Conservation (phyloP, 2,329 filamentous ascomycete species). For the Phaeosphaeria sp. region DNA sequence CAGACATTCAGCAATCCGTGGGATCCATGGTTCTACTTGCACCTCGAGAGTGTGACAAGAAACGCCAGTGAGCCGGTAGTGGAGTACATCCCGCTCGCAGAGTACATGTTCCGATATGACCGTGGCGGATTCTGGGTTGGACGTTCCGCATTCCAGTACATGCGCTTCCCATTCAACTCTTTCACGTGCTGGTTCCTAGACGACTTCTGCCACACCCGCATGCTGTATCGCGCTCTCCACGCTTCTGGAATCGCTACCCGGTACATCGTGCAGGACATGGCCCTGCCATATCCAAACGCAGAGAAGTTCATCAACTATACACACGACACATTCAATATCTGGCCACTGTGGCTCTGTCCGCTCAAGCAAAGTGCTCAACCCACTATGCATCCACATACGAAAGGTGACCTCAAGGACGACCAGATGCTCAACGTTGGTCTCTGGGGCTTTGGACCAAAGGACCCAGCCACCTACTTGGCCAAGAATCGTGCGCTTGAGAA, state of each 20-base stretch:
- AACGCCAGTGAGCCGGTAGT: slow-evolving; percentile 40
- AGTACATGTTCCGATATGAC: slow-evolving; percentile 77
- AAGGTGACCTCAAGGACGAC: slow-evolving; percentile 32
- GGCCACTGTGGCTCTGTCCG: slow-evolving; percentile 59
- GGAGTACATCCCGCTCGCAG: slow-evolving; percentile 67
- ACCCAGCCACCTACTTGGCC: slow-evolving; percentile 52
- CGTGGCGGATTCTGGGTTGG: slow-evolving; percentile 74
- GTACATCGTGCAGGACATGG: slow-evolving; percentile 71
- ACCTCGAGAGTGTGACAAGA: slow-evolving; percentile 51
- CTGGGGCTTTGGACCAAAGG: slow-evolving; percentile 74
- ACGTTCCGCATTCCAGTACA: slow-evolving; percentile 68
- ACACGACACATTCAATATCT: slow-evolving; percentile 50
- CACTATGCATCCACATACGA: slow-evolving; percentile 45
- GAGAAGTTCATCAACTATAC: slow-evolving; percentile 54
- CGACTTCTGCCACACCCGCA: slow-evolving; percentile 67
- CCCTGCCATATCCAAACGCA: slow-evolving; percentile 52
- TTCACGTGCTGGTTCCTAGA: slow-evolving; percentile 68
- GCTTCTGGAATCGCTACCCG: slow-evolving; percentile 65
- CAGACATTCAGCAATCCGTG: slow-evolving; percentile 51
- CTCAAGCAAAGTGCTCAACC: slow-evolving; percentile 45
- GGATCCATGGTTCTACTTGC: slow-evolving; percentile 62
- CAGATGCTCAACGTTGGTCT: slow-evolving; percentile 66
- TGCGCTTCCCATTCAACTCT: slow-evolving; percentile 69
- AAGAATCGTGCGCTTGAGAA: slow-evolving; percentile 68
- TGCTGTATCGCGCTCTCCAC: slow-evolving; percentile 71